Evolutionary conservation across 2,329 filamentous ascomycete species (phyloP), one percentile per base, ranked within the genome.

Genomic region (Graphilbum sp.): DNA sequence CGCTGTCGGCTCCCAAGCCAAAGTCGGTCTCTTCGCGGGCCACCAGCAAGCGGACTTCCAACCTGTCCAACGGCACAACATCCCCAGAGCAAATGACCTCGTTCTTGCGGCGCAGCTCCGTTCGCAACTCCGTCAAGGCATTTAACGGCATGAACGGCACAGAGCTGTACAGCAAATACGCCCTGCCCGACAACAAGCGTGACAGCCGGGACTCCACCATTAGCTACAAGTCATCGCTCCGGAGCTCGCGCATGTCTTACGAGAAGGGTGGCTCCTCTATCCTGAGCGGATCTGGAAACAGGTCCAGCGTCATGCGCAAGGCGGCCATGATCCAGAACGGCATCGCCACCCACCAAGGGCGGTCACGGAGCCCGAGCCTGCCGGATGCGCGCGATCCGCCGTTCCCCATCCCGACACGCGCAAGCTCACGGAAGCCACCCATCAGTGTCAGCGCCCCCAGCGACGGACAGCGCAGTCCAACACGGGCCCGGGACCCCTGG

Each of bases 361-460:
- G 73, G 27, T 66, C 77, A 10, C 62, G 72, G 43, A 85, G 75
- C 50, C 76, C 79, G 35, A 84, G 68, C 53, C 57, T 74, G 38
- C 66, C 63, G 36, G 84, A 75, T 43, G 62, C 39, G 60, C 43
- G 55, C 23, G 66, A 73, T 37, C 87, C 90, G 21, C 90, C 90
- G 1, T 95, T 93, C 62, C 87, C 90, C 0, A 93, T 98, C 7
- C 90, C 90, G 0, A 79, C 78, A 3, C 69, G 90, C 40, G 82
- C 84, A 23, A 96, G 88, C 57, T 98, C 87, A 6, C 75, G 86
- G 42, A 77, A 79, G 49, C 69, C 78, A 18, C 71, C 75, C 1
- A 58, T 75, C 42, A 78, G 70, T 46, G 63, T 69, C 36, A 86
- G 81, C 52, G 63, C 65, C 3, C 65, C 68, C 1, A 74, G 72